Base-by-base conservation (phyloP, 1,284 basidiomycete species). In the Omphalotus olearius region DNA sequence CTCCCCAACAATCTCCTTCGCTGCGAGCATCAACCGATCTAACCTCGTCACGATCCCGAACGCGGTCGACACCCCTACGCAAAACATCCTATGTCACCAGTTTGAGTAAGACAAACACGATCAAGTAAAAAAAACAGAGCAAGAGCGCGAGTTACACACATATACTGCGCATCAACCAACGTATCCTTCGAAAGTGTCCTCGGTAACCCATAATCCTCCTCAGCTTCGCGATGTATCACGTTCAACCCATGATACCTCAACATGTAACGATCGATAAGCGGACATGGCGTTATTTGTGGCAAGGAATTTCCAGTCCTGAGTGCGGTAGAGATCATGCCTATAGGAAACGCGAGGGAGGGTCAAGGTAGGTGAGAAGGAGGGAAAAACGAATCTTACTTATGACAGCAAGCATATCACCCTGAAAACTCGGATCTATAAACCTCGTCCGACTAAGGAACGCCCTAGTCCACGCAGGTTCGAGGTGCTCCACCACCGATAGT, bases 211-310 rank as follows among this genome's bases (percentile, higher is more conserved):
- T 80, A 85, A 56, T 86, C 82, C 47, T 86, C 83, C 56, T 85
- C 84, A 0, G 76, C 75, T 43, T 85, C 82, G 53, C 80, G 74
- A 20, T 82, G 75, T 18, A 86, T 75, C 18, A 88, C 72, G 44
- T 85, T 78, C 26, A 88, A 63, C 0, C 84, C 85, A 45, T 83
- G 79, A 36, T 70, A 72, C 47, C 75, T 69, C n/a, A 73, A 64
- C 71, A 84, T 76, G 60, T 91, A 91, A 6, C 91, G 76, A 60
- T 91, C 83, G 0, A 93, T 70, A 2, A 94, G 73, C 0, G 91
- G 91, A 57, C 85, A 88, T 0, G 91, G 89, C 0, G 90, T 93
- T 43, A 94, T 88, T 62, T 95, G 92, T 0, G 92, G 92, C 16
- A 95, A 69, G 0, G 92, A 83, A 11, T 72, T 72, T 3, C 88